Evolutionary conservation across 805 yeast genomes (phyloP), one percentile per base, ranked within the genome.

Genomic region (Zygoascus tannicola): DNA sequence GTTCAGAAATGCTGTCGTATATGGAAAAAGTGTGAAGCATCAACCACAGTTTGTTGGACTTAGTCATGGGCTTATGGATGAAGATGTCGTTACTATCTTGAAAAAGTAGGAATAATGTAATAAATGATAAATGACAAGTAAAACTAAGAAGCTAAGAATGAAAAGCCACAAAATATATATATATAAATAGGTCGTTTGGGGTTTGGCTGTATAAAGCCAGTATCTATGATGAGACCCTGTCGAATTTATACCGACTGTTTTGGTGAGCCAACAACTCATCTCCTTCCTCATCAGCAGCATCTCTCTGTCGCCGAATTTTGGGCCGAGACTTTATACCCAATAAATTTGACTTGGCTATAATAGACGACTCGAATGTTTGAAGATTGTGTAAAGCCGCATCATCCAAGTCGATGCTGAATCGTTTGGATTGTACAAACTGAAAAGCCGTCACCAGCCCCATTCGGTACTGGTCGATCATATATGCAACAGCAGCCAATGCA

Each of bases 31-130:
- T 61, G 97, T 90, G 43, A 92, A 92, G 69, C 98, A 92, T 64
- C 97, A 90, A 66, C 97, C 97, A 14, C 98, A 92, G 68, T 78
- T 81, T 53, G 97, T 90, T 38, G 98, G 98, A 22, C 71, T 92
- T 53, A 64, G 74, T 38, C 98, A 92, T 67, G 70, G 64, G 10
- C 70, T 92, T 55, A 83, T 81, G 66, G 99, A 92, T 65, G 99
- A 92, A 66, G 99, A 92, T 66, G 98, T 92, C 26, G 94, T 92
- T 41, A 90, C 98, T 16, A 85, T 88, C 55, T 74, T 88, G 67
- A 88, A 88, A 81, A 85, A 61, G 44, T 63, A 56, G 43, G 14
- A n/a, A n/a, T n/a, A n/a, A n/a, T n/a, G n/a, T n/a, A n/a, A n/a
- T n/a, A n/a, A n/a, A n/a, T n/a, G n/a, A n/a, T n/a, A n/a, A n/a